Base-by-base conservation (phyloP, 2,329 filamentous ascomycete species). In the Plenodomus biglobosus region DNA sequence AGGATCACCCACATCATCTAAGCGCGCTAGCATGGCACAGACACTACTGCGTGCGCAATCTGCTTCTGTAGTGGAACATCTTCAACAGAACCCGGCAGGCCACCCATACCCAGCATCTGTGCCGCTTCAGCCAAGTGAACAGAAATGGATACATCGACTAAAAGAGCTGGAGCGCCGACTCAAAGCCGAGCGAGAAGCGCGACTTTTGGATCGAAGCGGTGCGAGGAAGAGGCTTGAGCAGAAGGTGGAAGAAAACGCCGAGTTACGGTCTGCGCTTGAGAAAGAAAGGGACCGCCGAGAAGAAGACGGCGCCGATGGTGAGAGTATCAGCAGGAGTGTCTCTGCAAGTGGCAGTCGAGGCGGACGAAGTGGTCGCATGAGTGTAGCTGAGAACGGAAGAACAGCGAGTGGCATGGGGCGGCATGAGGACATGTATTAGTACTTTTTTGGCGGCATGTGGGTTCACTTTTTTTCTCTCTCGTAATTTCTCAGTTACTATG, bases 141-240 rank as follows among this genome's bases (percentile, higher is more conserved):
- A 88, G 56, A 84, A 87, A 58, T 96, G 90, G 90, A 85, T 95
- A 56, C 83, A 95, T 55, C 78, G 94, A 6, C 78, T 97, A 27
- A 85, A 90, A 48, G 92, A 97, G 67, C 77, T 97, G 59, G 94
- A 99, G 76, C 82, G 86, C 57, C 84, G 95, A 60, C 78, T 99
- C 16, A 95, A 96, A 71, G 85, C 88, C 38, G 94, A 99, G 75
- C 78, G 94, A 13, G 94, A 97, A 72, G 91, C 86, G 1, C 78
- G 94, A 38, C 77, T 95, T 44, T 77, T 95, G 48, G 94, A 99
- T 73, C 84, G 94, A 3, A 87, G 82, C 40, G 91, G 90, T 19
- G 92, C 92, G 21, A 78, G 89, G 45, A 87, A 91, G 74, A 78
- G 92, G 43, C 74, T 96, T 0, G 86, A 90, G 49, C 87, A 91